Evolutionary conservation across 2,329 filamentous ascomycete genomes (phyloP), one percentile per base, ranked within the genome.

Genomic region (Neobulgaria alba): DNA sequence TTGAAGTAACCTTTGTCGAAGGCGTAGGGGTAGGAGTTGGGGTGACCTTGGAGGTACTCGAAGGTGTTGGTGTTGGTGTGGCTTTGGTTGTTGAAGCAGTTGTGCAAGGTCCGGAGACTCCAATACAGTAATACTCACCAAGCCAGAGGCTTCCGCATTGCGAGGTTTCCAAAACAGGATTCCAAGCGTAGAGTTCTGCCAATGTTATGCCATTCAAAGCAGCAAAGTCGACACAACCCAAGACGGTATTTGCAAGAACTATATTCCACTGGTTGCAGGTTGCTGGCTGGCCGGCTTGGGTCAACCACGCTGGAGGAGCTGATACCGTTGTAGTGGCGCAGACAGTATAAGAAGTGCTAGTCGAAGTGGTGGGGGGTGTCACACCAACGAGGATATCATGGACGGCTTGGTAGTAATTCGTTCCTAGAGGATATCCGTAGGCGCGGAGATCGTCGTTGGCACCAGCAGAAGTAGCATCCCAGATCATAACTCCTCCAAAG

Each of bases 401-500:
- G 15, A 56, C 40, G 14, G 43, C 38, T 16, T 43, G 17, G 21
- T 23, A 36, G 36, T 41, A 43, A 16, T 36, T 37, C 31, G 20
- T 14, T 17, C 31, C 29, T 2, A 29, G 21, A 21, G 7, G 7
- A 7, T 38, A 40, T n/a, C 19, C 36, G 17, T 19, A 38, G 21
- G 18, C 18, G 3, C 14, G 30, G 5, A 33, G 34, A 29, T 48
- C 41, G 17, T 35, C 42, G 17, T 54, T 53, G 30, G 48, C 40
- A 12, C 48, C 35, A 1, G 55, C 51, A 31, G 32, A 37, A 5
- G 51, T 54, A 10, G 55, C 56, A 14, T 61, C 58, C 51, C 55
- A 59, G 23, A 61, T 18, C 57, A 59, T 60, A n/a, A 60, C 47
- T 46, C 58, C 58, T 37, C 56, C 58, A 20, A 61, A 59, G 10